Conservation (phyloP, 192 early-diverging fungal genomes). For the Coemansia sp. region DNA sequence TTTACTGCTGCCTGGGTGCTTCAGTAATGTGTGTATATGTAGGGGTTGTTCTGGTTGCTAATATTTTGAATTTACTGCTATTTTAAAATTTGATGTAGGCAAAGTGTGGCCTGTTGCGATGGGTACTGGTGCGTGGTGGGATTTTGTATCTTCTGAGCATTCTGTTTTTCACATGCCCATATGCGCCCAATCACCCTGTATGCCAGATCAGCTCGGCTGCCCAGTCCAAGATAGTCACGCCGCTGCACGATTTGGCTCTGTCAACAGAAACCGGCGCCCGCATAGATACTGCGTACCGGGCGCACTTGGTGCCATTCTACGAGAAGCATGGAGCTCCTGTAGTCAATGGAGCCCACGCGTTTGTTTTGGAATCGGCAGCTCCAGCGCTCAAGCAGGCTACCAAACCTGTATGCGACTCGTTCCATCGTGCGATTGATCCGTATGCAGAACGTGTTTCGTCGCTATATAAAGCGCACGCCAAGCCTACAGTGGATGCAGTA, state of each 20-base stretch:
- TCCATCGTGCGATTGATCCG: slow-evolving; percentile 23
- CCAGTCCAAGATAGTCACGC: slow-evolving; percentile 15
- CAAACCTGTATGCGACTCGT: slow-evolving; percentile 21
- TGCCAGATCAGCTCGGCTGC: slow-evolving; percentile 26
- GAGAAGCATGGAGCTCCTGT: slow-evolving; percentile 33
- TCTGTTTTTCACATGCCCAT: slow-evolving; percentile 40
- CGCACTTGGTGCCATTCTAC: slow-evolving; percentile 52
- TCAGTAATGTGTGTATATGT: neutral
- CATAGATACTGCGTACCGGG: slow-evolving; percentile 38
- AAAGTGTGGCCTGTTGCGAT: slow-evolving; percentile 13
- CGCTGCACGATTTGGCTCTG: slow-evolving; percentile 19
- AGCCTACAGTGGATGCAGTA: slow-evolving; percentile 26
- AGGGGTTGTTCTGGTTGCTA: neutral
- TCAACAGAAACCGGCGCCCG: slow-evolving; percentile 45
- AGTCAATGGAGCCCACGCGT: slow-evolving; percentile 9
- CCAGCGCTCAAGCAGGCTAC: slow-evolving; percentile 23
- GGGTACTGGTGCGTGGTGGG: slow-evolving; percentile 20
- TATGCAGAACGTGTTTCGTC: slow-evolving; percentile 14
- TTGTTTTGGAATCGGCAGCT: slow-evolving; percentile 24
- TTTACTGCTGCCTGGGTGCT: too few species aligned
- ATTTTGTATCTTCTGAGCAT: slow-evolving; percentile 34
- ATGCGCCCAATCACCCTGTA: slow-evolving; percentile 22
- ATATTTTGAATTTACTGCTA: neutral
- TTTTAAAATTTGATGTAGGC: slow-evolving; percentile 6
- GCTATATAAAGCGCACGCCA: slow-evolving; percentile 19